Base-by-base conservation (phyloP, 371 early-diverging fungal genomes). In the Capillidium rhysosporum region DNA sequence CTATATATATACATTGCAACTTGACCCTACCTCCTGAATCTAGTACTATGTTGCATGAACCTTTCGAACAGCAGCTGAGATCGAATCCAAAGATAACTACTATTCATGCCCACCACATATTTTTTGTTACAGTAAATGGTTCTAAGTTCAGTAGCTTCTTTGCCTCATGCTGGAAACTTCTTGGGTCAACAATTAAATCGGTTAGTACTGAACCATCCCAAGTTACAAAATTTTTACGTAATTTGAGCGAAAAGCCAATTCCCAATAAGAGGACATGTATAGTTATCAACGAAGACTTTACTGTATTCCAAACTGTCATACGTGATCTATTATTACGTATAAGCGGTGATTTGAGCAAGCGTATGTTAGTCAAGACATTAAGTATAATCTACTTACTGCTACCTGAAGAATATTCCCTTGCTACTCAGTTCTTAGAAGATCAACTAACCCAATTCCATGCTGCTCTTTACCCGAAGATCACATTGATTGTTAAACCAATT, bases 401-500 rank as follows among this genome's bases (percentile, higher is more conserved):
- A 20, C 44, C 54, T 18, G 23, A n/a, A 14, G 45, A 44, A 25
- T 53, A 44, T n/a, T 14, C 9, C 14, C 10, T 18, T 1, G 40
- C 45, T 7, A 44, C 45, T 26, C 54, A 44, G 12, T 53, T 53
- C 26, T 44, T 53, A 21, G 54, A 53, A 30, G 21, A 28, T 25
- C n/a, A 18, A 20, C 28, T 53, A 10, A 18, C 14, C n/a, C 40
- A 53, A 30, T 41, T 16, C 18, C 54, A 53, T 26, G 39, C 54
- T 30, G 12, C 24, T 8, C 21, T 43, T 44, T 53, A 40, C 18
- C 54, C 54, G 14, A 20, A 30, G 16, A 30, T 53, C 1, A 40
- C 54, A 30, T 43, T 53, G 10, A 40, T 53, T 28, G 21, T 44
- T n/a, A 53, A 53, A 29, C 54, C 54, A 10, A n/a, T 53, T 16